A percentile compares a stretch with the other conserved stretches of the same genome.
These are phyloP conservation scores for Leishmania lainsoni DNA, from an alignment of 208 protist genomes.

Conservation along the genomic window DNA sequence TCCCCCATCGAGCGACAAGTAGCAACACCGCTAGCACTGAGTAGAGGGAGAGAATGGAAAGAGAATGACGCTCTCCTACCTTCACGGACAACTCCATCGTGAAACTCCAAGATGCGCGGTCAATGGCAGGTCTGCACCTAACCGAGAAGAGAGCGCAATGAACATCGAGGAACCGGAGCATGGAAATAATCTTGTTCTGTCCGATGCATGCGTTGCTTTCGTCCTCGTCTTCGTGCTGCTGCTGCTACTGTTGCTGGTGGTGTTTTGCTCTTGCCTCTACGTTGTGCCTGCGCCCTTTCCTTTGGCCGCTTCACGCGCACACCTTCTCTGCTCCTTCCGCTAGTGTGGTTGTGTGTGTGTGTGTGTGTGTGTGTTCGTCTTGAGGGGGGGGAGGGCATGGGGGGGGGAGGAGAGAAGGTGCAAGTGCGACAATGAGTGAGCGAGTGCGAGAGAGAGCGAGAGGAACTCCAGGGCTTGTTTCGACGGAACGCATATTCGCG, in stretches of 20 bases:
- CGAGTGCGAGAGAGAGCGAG: neutral
- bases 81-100: neutral
- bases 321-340: neutral
- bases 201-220: neutral
- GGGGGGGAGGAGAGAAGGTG: neutral
- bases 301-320: constrained; percentile 1
- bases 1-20: neutral
- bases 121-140: neutral
- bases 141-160: neutral
- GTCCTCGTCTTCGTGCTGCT: neutral
- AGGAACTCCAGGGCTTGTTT: neutral
- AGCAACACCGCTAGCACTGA: neutral
- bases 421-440: neutral
- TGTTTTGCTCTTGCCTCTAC: neutral
- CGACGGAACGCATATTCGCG: neutral
- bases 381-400: neutral
- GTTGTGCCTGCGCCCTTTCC: neutral
- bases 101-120: neutral
- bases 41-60: neutral
- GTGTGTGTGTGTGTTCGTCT: neutral
- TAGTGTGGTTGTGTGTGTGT: neutral
- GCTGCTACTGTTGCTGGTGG: neutral
- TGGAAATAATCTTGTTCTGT: neutral
- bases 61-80: neutral
- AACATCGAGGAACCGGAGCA: neutral